These are phyloP conservation scores for Acanthamoeba polyphaga DNA, from an alignment of 208 protist genomes.

Conservation along the genomic window DNA sequence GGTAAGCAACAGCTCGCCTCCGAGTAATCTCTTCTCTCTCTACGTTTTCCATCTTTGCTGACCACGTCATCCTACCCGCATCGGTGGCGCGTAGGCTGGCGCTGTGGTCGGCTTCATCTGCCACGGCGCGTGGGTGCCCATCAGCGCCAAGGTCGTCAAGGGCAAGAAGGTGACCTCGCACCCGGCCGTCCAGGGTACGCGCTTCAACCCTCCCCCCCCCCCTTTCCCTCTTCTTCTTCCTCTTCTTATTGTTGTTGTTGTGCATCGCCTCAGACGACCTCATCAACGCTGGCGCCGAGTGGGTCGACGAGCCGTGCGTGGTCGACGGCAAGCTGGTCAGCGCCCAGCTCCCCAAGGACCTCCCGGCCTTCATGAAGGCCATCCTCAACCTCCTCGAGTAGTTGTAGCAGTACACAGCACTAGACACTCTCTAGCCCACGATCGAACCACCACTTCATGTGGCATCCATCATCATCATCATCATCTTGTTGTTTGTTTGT, in stretches of 20 bases:
- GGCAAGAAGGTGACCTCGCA: conserved; percentile 75
- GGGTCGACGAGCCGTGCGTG: conserved; percentile 76
- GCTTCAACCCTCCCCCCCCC: neutral
- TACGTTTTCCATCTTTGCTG: no score
- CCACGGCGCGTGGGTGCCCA: conserved; percentile 80
- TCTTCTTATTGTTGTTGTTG: neutral
- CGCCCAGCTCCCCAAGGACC: conserved; percentile 76
- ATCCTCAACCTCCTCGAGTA: conserved; percentile 56
- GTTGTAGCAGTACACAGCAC: no score
- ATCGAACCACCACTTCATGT: no score
- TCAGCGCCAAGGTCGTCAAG: conserved; percentile 77
- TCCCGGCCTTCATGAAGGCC: conserved; percentile 79
- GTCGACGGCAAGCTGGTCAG: conserved; percentile 77
- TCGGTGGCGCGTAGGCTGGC: conserved; percentile 37
- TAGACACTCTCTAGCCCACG: no score
- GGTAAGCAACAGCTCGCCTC: neutral
- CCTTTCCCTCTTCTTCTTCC: neutral
- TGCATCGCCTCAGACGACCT: conserved; percentile 28
- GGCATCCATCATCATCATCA: no score
- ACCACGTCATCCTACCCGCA: neutral
- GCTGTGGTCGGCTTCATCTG: conserved; percentile 80
- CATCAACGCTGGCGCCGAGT: conserved; percentile 74
- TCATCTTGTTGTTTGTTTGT: no score
- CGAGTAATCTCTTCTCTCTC: neutral
- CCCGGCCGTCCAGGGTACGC: conserved; percentile 39